These are phyloP conservation scores for Sisymbrium altissimum DNA, from an alignment of 345 rosid species.

Conservation along the genomic window DNA sequence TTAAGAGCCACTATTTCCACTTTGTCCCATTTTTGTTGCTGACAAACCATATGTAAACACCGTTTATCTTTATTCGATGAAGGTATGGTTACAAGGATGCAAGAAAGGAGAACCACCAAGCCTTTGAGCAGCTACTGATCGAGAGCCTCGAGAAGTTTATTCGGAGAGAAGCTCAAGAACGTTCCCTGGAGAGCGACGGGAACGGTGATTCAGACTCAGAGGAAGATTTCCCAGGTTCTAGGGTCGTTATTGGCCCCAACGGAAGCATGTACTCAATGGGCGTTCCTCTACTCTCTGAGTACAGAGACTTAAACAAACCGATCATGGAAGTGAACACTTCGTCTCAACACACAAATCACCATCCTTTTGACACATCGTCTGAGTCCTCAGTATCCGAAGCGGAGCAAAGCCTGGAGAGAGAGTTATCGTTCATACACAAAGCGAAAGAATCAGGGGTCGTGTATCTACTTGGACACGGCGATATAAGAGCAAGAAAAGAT, in stretches of 20 bases:
- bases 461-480: conserved; percentile 97
- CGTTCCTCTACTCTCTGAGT: conserved; percentile 77
- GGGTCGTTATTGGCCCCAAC: conserved; percentile 81
- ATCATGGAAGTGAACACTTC: conserved; percentile 61
- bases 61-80: conserved; percentile 13
- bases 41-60: not conserved
- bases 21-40: not conserved
- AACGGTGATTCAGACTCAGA: conserved; percentile 63
- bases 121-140: conserved; percentile 90
- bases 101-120: conserved; percentile 92
- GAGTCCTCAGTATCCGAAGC: conserved; percentile 46
- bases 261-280: conserved; percentile 92
- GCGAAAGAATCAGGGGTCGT: conserved; percentile 96
- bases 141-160: conserved; percentile 98
- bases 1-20: not conserved
- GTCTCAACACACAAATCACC: conserved; percentile 5
- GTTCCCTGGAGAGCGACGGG: conserved; percentile 86
- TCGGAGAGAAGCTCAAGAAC: conserved; percentile 92
- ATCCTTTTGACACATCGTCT: conserved; percentile 30
- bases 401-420: conserved; percentile 89
- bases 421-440: conserved; percentile 84
- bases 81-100: conserved; percentile 98
- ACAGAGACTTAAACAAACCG: conserved; percentile 36
- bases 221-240: conserved; percentile 49
- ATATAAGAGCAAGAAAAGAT: conserved; percentile 92